Evolutionary conservation across 352 stramenopile species (phyloP).

Genomic region (Phytophthora aleatoria): DNA sequence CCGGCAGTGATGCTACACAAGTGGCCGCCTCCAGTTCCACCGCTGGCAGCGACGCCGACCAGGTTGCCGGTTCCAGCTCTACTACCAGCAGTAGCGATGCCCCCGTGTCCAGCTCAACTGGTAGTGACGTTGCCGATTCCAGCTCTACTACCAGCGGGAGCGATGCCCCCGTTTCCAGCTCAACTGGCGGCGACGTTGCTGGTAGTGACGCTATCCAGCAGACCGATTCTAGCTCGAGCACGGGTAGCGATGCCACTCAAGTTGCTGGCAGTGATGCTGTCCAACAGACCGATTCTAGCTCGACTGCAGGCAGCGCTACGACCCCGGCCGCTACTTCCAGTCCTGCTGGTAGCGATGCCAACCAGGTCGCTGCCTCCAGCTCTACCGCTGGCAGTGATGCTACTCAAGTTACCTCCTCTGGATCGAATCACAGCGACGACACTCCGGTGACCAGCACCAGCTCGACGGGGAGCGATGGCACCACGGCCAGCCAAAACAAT

Average conservation of each 20-base stretch:
- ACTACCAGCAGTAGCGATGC: neutral
- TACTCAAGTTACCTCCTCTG: constrained; percentile 10
- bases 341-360: neutral
- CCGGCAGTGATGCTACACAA: constrained; percentile 8
- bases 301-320: neutral
- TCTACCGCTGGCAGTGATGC: constrained; percentile 10
- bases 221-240: neutral
- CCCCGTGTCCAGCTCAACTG: neutral
- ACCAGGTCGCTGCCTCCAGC: constrained; percentile 4
- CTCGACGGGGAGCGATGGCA: constrained; percentile 15
- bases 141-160: constrained; percentile 5
- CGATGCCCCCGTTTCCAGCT: neutral
- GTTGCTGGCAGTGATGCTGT: constrained; percentile 4
- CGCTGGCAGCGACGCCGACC: neutral
- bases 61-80: constrained; percentile 5
- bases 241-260: constrained; percentile 1
- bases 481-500: constrained; percentile 10
- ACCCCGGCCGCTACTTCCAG: neutral
- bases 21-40: constrained; percentile 5
- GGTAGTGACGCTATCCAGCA: constrained; percentile 7
- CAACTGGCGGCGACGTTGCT: neutral
- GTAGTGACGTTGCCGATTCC: constrained; percentile 2
- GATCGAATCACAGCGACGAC: constrained; percentile 7
- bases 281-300: constrained; percentile 7
- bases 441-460: constrained; percentile 8